A percentile compares a stretch with the other conserved stretches of the same genome.
phyloP scores from a whole-genome alignment of 2,329 filamentous ascomycete genomes.

The Pezizomycotina sp. region DNA sequence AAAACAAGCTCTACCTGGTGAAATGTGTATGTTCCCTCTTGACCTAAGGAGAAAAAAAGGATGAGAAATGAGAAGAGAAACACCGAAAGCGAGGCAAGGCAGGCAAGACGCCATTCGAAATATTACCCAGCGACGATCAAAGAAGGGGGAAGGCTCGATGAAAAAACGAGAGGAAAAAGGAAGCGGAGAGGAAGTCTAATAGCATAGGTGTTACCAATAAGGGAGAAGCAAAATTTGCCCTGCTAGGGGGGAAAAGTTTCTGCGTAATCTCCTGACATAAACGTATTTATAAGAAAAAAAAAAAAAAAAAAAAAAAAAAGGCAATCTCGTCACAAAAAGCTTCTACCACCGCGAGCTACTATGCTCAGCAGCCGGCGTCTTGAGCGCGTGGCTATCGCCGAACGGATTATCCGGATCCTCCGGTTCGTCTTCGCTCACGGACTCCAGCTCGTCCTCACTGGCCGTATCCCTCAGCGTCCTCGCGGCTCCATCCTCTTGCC shows the following conservation, averaged over 20 bases:
- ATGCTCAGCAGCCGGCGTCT: conserved; percentile 35
- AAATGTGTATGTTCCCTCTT: no score
- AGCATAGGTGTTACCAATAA: neutral
- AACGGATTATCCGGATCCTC: conserved; percentile 81
- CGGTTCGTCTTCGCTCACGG: conserved; percentile 39
- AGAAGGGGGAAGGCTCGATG: neutral
- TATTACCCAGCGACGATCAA: no score
- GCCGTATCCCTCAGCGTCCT: conserved; percentile 31
- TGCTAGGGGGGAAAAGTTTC: neutral
- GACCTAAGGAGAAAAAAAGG: no score
- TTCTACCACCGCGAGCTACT: conserved; percentile 26
- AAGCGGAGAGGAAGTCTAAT: neutral
- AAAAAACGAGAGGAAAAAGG: neutral
- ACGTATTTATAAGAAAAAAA: no score
- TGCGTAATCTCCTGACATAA: no score
- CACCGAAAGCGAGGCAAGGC: no score
- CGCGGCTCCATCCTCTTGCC: conserved; percentile 38
- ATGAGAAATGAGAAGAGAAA: no score
- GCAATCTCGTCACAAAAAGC: neutral
- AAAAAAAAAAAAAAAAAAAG: neutral
- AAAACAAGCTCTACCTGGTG: no score
- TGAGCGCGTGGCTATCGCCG: conserved; percentile 60
- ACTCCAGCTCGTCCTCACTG: conserved; percentile 40
- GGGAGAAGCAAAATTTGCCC: neutral
- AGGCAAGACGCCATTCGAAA: no score